Evolutionary conservation across 2,329 filamentous ascomycete species (phyloP).

Genomic region (Fusarium falciforme): DNA sequence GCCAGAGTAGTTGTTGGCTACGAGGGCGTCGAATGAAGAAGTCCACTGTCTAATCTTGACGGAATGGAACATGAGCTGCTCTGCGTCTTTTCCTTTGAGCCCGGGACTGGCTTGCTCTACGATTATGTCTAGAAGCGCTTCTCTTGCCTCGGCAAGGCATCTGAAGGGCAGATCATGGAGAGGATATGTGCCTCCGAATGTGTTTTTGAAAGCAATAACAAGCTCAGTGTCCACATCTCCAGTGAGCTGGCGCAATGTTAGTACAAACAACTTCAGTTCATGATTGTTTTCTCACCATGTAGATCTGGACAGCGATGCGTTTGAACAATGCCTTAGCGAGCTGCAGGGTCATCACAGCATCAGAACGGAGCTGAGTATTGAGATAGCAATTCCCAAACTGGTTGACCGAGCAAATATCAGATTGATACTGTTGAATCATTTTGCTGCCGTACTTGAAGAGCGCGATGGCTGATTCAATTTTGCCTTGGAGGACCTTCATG

Average conservation of each 20-base stretch:
- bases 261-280: fast-evolving
- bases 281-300: not conserved
- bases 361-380: fast-evolving
- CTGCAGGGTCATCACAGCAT: not conserved
- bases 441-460: constrained; percentile 29
- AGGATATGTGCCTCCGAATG: not conserved
- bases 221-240: constrained; percentile 7
- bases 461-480: constrained; percentile 14
- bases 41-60: constrained; percentile 14
- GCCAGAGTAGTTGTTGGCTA: not conserved
- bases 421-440: constrained; percentile 21
- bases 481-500: constrained; percentile 26
- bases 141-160: constrained; percentile 10
- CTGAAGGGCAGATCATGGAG: not conserved
- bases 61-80: not conserved
- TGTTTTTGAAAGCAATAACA: not conserved
- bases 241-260: constrained; percentile 4
- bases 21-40: constrained; percentile 1
- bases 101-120: constrained; percentile 22
- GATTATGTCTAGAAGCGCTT: constrained; percentile 12
- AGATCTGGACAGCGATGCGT: constrained; percentile 15
- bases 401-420: not conserved
- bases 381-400: not conserved
- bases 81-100: constrained; percentile 4
- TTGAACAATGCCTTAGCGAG: constrained; percentile 12